Conservation (phyloP, 1,284 basidiomycete genomes). For the Ganoderma meredithae region DNA sequence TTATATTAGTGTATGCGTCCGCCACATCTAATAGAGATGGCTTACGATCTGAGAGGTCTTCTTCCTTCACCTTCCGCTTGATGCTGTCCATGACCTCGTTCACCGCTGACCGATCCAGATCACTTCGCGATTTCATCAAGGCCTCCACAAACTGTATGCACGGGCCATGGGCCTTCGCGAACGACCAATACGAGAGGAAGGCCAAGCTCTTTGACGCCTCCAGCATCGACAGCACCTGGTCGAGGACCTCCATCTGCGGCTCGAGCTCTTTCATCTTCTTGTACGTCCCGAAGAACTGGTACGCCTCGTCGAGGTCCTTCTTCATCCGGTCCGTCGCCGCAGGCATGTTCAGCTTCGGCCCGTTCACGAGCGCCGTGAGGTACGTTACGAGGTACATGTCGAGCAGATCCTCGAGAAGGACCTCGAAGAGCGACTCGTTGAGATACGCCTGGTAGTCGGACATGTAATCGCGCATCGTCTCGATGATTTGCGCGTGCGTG, state of each 20-base stretch:
- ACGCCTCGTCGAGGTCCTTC: constrained; percentile 81
- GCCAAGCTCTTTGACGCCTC: constrained; percentile 93
- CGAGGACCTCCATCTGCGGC: constrained; percentile 85
- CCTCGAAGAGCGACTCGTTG: constrained; percentile 90
- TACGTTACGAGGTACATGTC: constrained; percentile 93
- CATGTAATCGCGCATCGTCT: constrained; percentile 97
- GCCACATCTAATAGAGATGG: constrained; percentile 32
- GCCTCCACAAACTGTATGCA: constrained; percentile 93
- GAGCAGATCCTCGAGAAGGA: constrained; percentile 92
- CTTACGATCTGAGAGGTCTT: constrained; percentile 85
- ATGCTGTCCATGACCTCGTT: constrained; percentile 95
- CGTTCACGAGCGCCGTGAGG: constrained; percentile 86
- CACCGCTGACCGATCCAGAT: constrained; percentile 89
- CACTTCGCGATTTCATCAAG: constrained; percentile 88
- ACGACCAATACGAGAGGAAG: constrained; percentile 95
- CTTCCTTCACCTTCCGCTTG: constrained; percentile 91
- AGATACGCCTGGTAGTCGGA: constrained; percentile 91
- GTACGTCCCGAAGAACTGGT: constrained; percentile 83
- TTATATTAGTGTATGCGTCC: constrained; percentile 11
- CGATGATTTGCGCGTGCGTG: constrained; percentile 84
- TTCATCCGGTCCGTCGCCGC: constrained; percentile 84
- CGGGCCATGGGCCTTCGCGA: constrained; percentile 96
- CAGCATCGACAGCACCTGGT: constrained; percentile 85
- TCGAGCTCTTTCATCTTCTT: constrained; percentile 87
- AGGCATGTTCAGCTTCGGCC: constrained; percentile 90